Conservation (phyloP, 129 eudicot genomes). For the Sambucus nigra region DNA sequence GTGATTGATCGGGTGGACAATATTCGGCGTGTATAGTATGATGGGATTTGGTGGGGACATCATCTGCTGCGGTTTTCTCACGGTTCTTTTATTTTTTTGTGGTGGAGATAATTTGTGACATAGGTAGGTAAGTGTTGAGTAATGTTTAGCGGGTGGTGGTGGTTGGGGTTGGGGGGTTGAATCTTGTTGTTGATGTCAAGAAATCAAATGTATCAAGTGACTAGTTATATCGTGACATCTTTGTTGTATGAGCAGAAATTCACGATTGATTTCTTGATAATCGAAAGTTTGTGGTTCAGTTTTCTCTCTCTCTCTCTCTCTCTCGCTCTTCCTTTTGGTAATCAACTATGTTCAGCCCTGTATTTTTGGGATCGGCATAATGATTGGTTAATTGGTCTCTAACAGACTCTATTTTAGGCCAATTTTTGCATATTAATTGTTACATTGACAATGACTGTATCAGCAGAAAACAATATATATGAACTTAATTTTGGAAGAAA, state of each 20-base stretch:
- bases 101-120: background rate
- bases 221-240: conserved; percentile 6
- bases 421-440: no score
- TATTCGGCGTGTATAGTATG: conserved; percentile 21
- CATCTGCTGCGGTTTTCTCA: background rate
- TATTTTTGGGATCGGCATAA: no score
- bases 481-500: no score
- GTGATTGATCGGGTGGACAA: conserved; percentile 87
- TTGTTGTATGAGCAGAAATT: conserved; percentile 25
- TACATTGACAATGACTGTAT: no score
- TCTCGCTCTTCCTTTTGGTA: no score
- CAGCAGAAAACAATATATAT: no score
- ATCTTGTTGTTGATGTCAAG: conserved; percentile 15
- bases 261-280: conserved; percentile 12
- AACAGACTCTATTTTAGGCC: no score
- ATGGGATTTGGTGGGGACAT: background rate
- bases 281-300: conserved; percentile 18
- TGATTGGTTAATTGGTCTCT: no score
- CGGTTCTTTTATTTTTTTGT: background rate
- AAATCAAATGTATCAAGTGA: no score
- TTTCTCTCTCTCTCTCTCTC: no score
- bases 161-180: conserved; percentile 9
- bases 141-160: background rate
- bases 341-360: background rate
- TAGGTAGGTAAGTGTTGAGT: background rate